A percentile compares a stretch with the other conserved stretches of the same genome.
Evolutionary conservation across 176 grass and related monocot genomes (phyloP).

Genomic region (Thinopyrum elongatum): DNA sequence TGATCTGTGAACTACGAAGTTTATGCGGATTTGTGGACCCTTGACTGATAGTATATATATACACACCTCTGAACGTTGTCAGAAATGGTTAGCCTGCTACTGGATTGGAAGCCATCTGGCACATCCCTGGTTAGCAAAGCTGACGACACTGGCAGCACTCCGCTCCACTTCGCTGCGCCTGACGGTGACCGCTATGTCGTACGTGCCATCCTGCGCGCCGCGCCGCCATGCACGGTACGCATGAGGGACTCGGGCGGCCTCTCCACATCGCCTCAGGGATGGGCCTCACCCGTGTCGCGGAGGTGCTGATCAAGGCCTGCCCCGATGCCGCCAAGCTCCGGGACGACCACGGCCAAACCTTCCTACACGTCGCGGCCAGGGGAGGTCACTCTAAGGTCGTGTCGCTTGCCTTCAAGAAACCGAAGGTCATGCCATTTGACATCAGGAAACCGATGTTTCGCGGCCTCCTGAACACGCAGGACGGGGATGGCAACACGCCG

Average conservation of each 20-base stretch:
- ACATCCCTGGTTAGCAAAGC: background rate
- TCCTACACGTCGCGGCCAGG: slow-evolving; percentile 12
- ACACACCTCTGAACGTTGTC: background rate
- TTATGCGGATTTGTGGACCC: no score
- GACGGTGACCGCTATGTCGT: no score
- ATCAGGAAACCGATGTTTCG: background rate
- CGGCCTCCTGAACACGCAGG: slow-evolving; percentile 1
- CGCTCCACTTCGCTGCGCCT: slow-evolving; percentile 6
- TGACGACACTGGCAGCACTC: background rate
- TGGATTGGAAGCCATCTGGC: background rate
- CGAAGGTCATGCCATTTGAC: background rate
- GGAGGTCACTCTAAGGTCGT: background rate
- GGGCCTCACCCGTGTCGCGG: background rate
- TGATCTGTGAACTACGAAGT: no score
- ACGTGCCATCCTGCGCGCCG: no score
- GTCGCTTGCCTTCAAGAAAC: background rate
- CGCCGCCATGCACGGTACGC: no score
- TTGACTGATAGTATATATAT: no score
- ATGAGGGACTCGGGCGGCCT: no score
- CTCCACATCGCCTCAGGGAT: background rate
- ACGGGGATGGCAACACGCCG: slow-evolving; percentile 20
- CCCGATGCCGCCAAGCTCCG: background rate
- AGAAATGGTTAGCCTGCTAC: slow-evolving; percentile 7
- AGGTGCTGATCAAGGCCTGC: background rate
- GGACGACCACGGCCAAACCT: background rate